A percentile compares a stretch with the other conserved stretches of the same genome.
These are phyloP conservation scores for Yamagishiella unicocca DNA, from an alignment of 139 green algal species.

Conservation along the genomic window DNA sequence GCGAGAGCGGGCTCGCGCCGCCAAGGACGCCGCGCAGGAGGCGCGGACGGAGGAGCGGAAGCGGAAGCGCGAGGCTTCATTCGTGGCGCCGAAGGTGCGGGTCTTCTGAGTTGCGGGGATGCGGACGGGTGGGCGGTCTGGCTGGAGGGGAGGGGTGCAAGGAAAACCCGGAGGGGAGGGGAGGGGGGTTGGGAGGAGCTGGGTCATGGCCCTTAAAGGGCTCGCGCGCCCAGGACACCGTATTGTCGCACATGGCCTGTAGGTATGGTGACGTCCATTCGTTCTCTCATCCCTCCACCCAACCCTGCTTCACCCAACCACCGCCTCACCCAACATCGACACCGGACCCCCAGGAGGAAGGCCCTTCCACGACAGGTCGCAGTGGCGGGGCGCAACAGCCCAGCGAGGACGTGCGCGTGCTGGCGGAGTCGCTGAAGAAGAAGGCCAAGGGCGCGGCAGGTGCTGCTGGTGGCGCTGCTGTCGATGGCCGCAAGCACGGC, in stretches of 20 bases:
- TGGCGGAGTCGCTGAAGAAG: constrained; percentile 70
- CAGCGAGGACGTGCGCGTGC: constrained; percentile 38
- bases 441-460: constrained; percentile 50
- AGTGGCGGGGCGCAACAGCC: background rate
- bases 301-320: background rate
- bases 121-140: background rate
- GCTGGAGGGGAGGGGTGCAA: background rate
- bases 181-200: background rate
- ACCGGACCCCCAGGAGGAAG: constrained; percentile 26
- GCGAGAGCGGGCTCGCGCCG: constrained; percentile 57
- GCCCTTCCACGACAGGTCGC: background rate
- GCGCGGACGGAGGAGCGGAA: constrained; percentile 69
- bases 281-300: background rate
- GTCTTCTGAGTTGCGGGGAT: background rate
- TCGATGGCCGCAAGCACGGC: background rate
- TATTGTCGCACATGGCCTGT: background rate
- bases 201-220: background rate
- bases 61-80: constrained; percentile 84
- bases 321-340: no score
- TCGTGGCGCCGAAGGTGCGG: constrained; percentile 82
- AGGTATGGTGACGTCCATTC: background rate
- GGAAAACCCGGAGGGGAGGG: background rate
- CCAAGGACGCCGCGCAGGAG: constrained; percentile 66
- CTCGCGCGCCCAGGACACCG: background rate
- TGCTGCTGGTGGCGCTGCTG: background rate